Base-by-base conservation (phyloP, 306 rosid species). In the Psophocarpus tetragonolobus region DNA sequence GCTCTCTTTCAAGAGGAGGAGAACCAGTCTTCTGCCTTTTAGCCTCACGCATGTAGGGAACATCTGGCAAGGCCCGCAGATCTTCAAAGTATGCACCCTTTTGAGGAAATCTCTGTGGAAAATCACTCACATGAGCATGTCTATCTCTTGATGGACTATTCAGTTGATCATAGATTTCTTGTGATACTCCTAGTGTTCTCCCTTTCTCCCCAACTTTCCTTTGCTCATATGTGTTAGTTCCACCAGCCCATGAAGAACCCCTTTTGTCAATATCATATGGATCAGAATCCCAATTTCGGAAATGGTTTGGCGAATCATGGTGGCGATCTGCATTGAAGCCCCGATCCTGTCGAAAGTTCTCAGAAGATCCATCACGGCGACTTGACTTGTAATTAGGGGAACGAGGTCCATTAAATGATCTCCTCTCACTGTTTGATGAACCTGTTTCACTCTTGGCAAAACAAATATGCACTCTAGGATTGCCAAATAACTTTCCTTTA, bases 401-500 rank as follows among this genome's bases (percentile, higher is more conserved):
- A 23, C 82, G 85, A 11, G 97, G 85, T 33, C 54, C 85, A 85
- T 86, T 87, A 20, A 62, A 53, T 42, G 90, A 87, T 87, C 80
- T 87, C 87, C 87, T 95, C 73, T 91, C 98, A 38, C 86, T 78
- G 76, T 82, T 74, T 44, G 95, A 85, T 75, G 97, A 86, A 64
- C 97, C 91, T 75, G 88, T 47, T 56, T 95, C 98, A 82, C 85
- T 92, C 90, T 88, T 95, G 2, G 99, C 99, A 87, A 92, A 95
- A 81, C 97, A 90, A 78, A 95, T 95, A 87, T 91, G 96, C 29
- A 95, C 93, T 53, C 94, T 96, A 5, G 98, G 97, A 83, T 92
- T 95, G 80, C 98, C 98, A 86, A 95, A 95, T 71, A 95, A 83
- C 75, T 91, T 92, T 27, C 99, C 99, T 51, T 91, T 92, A 71